Evolutionary conservation across 176 grass and related monocot genomes (phyloP), one percentile per base, ranked within the genome.

Genomic region (Thinopyrum elongatum): DNA sequence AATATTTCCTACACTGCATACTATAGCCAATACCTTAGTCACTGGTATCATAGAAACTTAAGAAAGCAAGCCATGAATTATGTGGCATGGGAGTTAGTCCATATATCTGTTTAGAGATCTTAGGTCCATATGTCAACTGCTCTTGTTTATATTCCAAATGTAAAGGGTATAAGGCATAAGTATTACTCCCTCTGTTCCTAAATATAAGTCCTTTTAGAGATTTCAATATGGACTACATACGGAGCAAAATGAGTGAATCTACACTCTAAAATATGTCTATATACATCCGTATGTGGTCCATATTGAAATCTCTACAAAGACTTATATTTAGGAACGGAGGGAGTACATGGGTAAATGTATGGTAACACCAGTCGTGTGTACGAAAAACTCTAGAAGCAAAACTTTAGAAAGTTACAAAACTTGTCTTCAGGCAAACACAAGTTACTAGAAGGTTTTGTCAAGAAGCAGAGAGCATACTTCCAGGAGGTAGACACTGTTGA

Each of bases 401-500:
- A 35, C 42, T 0, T 33, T 64, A 19, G 8, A 34, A 42, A 75
- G 30, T 68, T 68, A 21, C 3, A 9, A 46, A 46, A 46, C 42
- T 46, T 12, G 42, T 46, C 10, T 46, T 46, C 21, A 39, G 76
- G 22, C 14, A 9, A 67, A 67, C 65, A 17, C 65, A 67, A 67
- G 65, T 21, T 33, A 67, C 28, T 30, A 68, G 65, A 68, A 68
- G 65, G 30, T 21, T 68, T 68, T 15, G 6, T 34, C 65, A 15
- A 33, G 13, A 19, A 13, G 16, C 77, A 89, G 25, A 82, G 72
- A 74, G 77, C 71, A 6, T 85, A 91, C 58, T 94, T 94, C 78
- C 87, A 90, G 14, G 84, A 85, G 23, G 9, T 91, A 9, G 89
- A 89, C 63, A 65, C 92, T 15, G 87, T 87, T 23, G 84, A 91